Base-by-base conservation (phyloP, 768 basidiomycete species). In the Suillus paluster region DNA sequence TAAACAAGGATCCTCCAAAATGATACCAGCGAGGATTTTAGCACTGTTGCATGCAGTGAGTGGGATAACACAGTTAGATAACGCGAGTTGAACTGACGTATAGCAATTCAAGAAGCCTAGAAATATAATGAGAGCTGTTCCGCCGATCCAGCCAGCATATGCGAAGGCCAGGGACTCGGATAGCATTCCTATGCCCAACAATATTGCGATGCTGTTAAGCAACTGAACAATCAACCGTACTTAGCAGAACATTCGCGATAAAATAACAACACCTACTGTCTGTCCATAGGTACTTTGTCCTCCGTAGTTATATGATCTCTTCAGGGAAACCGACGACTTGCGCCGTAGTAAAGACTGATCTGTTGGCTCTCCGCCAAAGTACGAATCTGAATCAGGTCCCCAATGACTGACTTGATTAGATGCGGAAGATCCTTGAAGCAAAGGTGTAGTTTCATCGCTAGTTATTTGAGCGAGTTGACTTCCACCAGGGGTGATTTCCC, bases 101-200 rank as follows among this genome's bases (percentile, higher is more conserved):
- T 97, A 92, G 71, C 94, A 97, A 8, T 94, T 90, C 17, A 96
- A 74, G 61, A 83, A 81, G 0, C 90, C 93, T 67, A 94, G 95
- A 58, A 85, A 84, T 12, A 92, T 70, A 60, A 97, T 85, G 17
- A 98, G 78, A 25, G 83, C 8, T 1, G 88, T 89, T 1, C 96
- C 96, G 42, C 82, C 79, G 19, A 89, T 76, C 96, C 96, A 98
- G 3, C 96, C 96, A 2, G 94, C 85, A 68, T 92, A 94, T 1
- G 95, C 87, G 68, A 97, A 97, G 0, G 95, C 96, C 30, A 97
- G 80, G 0, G 95, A 93, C 71, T 94, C 88, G 15, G 92, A 93
- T 17, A 96, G 82, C 81, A 97, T 89, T 6, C 95, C 95, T 64
- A 95, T 89, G 6, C 95, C 95, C 23, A 95, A 80, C 14, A 97